Evolutionary conservation across 2,329 filamentous ascomycete species (phyloP).

Genomic region (Pseudogymnoascus pannorum): DNA sequence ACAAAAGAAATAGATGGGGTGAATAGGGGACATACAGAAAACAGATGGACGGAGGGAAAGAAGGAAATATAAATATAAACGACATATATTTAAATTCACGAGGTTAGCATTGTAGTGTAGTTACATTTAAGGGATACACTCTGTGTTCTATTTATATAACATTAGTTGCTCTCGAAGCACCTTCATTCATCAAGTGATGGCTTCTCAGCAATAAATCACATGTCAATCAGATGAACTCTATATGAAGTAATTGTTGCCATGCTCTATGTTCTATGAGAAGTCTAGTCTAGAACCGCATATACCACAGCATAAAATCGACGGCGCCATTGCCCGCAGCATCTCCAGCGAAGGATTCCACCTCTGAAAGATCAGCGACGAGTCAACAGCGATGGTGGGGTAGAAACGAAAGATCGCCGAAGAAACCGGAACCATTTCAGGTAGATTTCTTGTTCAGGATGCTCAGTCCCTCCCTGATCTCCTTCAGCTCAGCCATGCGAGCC

Average conservation of each 20-base stretch:
- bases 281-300: neutral
- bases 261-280: neutral
- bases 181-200: neutral
- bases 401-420: neutral
- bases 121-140: too few species aligned
- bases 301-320: neutral
- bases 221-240: neutral
- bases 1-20: too few species aligned
- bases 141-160: too few species aligned
- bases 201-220: neutral
- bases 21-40: too few species aligned
- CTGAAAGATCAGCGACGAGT: neutral
- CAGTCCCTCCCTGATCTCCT: slow-evolving; percentile 1
- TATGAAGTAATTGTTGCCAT: neutral
- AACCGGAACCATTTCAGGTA: neutral
- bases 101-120: too few species aligned
- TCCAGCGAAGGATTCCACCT: neutral
- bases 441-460: slow-evolving; percentile 6
- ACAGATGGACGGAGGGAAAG: too few species aligned
- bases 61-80: too few species aligned
- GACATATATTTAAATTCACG: too few species aligned
- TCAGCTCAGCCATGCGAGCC: neutral
- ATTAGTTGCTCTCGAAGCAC: too few species aligned
- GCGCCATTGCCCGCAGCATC: neutral
- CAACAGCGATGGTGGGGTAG: neutral